These are phyloP conservation scores for Escallonia herrerae DNA, from an alignment of 129 eudicot species.

Conservation along the genomic window DNA sequence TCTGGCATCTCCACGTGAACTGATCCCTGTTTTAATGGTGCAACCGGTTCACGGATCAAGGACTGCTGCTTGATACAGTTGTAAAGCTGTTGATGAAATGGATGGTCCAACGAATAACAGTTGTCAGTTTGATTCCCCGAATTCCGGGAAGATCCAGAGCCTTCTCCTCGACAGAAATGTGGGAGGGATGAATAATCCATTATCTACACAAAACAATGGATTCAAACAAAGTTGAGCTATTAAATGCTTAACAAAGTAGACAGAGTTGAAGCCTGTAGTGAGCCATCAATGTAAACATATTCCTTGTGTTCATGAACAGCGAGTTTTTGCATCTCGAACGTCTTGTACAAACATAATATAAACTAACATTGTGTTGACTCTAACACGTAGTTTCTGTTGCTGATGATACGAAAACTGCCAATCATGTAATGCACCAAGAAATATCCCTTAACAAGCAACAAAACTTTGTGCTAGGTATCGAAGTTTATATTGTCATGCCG, in stretches of 20 bases:
- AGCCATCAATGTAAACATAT: constrained; percentile 2
- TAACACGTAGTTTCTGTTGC: no score
- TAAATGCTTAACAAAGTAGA: neutral
- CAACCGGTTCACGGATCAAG: constrained; percentile 16
- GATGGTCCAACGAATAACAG: constrained; percentile 59
- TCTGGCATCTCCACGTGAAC: constrained; percentile 50
- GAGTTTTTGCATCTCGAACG: no score
- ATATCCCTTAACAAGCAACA: no score
- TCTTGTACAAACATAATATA: no score
- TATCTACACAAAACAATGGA: constrained; percentile 32
- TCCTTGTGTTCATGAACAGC: no score
- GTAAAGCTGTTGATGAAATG: constrained; percentile 65
- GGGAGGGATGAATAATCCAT: constrained; percentile 68
- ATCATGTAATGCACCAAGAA: no score
- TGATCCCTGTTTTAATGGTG: constrained; percentile 51
- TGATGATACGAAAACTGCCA: no score
- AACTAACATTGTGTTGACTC: no score
- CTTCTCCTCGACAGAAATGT: constrained; percentile 58
- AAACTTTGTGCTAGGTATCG: no score
- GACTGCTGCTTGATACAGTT: constrained; percentile 53
- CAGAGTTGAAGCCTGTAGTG: neutral
- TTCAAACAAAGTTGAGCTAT: neutral
- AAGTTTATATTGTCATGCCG: no score
- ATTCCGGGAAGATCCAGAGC: constrained; percentile 46
- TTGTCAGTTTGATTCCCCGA: constrained; percentile 10